Evolutionary conservation across 306 rosid species (phyloP).

Genomic region (Alnus glutinosa): DNA sequence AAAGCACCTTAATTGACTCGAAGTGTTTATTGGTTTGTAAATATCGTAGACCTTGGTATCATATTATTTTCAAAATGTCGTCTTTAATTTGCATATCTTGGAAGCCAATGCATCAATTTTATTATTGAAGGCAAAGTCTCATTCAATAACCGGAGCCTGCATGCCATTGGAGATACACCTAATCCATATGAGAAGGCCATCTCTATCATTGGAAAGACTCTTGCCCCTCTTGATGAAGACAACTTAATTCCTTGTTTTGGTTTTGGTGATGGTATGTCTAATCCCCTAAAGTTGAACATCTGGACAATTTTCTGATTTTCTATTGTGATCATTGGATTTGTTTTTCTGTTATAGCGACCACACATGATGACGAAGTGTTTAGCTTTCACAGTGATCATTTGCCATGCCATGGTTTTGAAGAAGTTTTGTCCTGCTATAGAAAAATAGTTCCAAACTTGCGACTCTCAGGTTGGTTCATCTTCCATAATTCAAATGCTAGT

Average conservation of each 20-base stretch:
- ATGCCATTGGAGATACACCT: conserved; percentile 64
- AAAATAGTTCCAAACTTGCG: conserved; percentile 64
- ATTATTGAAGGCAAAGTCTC: conserved; percentile 63
- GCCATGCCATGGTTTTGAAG: conserved; percentile 88
- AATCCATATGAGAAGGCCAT: conserved; percentile 92
- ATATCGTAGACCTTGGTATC: conserved; percentile 5
- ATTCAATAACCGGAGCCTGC: conserved; percentile 73
- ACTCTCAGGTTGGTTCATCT: conserved; percentile 61
- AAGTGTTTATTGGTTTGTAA: conserved; percentile 9
- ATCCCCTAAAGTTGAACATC: conserved; percentile 17
- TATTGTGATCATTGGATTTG: conserved; percentile 13
- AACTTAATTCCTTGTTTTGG: conserved; percentile 95
- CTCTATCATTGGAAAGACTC: conserved; percentile 74
- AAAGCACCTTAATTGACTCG: neutral
- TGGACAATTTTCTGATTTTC: conserved; percentile 2
- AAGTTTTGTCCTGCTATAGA: conserved; percentile 79
- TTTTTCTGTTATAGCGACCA: conserved; percentile 54
- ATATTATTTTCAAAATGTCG: conserved; percentile 6
- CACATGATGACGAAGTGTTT: conserved; percentile 82
- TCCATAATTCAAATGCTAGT: neutral
- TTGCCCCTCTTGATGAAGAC: conserved; percentile 94
- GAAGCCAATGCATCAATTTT: conserved; percentile 32
- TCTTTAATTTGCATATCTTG: conserved; percentile 9
- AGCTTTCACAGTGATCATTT: conserved; percentile 83
- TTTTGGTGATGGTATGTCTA: conserved; percentile 78